Evolutionary conservation across 257 asterid species (phyloP), one percentile per base, ranked within the genome.

Genomic region (Anisodus tanguticus): DNA sequence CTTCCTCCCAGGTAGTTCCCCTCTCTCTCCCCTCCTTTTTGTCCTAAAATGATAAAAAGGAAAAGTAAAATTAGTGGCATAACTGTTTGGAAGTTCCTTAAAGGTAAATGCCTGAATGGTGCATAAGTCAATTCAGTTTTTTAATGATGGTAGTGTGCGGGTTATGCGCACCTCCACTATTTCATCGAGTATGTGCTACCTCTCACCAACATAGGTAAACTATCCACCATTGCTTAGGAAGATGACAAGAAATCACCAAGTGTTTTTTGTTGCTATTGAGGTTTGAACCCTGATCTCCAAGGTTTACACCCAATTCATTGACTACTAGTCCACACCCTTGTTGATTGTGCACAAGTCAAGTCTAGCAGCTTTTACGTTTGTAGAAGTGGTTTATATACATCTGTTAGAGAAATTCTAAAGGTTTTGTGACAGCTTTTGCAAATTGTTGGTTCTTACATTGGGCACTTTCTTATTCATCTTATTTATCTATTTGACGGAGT

Each of bases 1-100:
- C 94, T 49, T 90, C 97, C 82, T 89, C 97, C 79, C 94, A 93
- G 93, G 99, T 94, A 78, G 15, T 77, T 77, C 49, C 41, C 19
- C 64, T 77, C 49, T 77, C 16, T 77, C 15, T 13, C 22, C 64
- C 60, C 22, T 51, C 63, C 47, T 76, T 76, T 51, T 51, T 8
- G 22, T 11, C 64, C 26, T 9, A 12, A 51, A 22, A 26, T 72
- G 80, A 45, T 13, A 71, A 62, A 62, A 26, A 47, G 5, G 39
- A 72, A 47, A 11, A 47, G 41, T 10, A 13, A 76, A 76, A 2
- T 53, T 51, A 12, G 62, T 76, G 81, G 43, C 81, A 51, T 47
- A 51, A 76, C 63, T 51, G 81, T 76, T 76, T 31, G 19, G 81
- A 35, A 22, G 45, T 76, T 26, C 26, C 43, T 76, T 12, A 76